Evolutionary conservation across 2,329 filamentous ascomycete species (phyloP).

Genomic region (Arthrobotrys pseudoclavata): DNA sequence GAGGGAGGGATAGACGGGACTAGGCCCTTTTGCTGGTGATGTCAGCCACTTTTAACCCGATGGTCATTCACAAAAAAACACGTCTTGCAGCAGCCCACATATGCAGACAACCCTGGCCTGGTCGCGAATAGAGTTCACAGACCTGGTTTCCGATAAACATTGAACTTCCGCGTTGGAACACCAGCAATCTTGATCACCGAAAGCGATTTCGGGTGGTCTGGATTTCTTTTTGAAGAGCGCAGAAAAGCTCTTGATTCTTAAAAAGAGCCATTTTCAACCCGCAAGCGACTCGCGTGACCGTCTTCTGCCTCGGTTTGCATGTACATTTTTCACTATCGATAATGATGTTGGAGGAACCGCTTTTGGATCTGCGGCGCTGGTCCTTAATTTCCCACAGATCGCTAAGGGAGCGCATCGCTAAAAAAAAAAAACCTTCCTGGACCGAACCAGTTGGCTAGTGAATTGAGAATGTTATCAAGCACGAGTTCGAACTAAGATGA

Average conservation of each 20-base stretch:
- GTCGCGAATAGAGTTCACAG: constrained; percentile 40
- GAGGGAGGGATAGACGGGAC: constrained; percentile 7
- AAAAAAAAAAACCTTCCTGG: constrained; percentile 29
- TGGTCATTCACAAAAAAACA: constrained; percentile 38
- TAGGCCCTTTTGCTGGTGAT: constrained; percentile 38
- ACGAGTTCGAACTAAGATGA: constrained; percentile 5
- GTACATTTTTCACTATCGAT: constrained; percentile 12
- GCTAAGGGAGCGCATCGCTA: constrained; percentile 25
- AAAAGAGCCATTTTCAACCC: constrained; percentile 19
- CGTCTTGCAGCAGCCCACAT: constrained; percentile 24
- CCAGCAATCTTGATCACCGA: not conserved
- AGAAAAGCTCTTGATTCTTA: constrained; percentile 8
- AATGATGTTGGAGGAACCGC: constrained; percentile 54
- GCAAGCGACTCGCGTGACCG: constrained; percentile 54
- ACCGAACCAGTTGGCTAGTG: constrained; percentile 19
- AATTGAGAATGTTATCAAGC: constrained; percentile 3
- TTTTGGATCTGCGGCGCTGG: constrained; percentile 45
- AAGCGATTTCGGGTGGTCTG: constrained; percentile 37
- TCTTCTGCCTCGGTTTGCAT: constrained; percentile 18
- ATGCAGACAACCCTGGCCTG: constrained; percentile 25
- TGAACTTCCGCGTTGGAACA: constrained; percentile 43
- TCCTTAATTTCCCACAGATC: constrained; percentile 59
- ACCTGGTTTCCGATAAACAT: constrained; percentile 30
- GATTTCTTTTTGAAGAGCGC: constrained; percentile 22
- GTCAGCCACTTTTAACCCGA: constrained; percentile 44